These are phyloP conservation scores for Pythium brachiatum DNA, from an alignment of 352 stramenopile species.

Conservation along the genomic window DNA sequence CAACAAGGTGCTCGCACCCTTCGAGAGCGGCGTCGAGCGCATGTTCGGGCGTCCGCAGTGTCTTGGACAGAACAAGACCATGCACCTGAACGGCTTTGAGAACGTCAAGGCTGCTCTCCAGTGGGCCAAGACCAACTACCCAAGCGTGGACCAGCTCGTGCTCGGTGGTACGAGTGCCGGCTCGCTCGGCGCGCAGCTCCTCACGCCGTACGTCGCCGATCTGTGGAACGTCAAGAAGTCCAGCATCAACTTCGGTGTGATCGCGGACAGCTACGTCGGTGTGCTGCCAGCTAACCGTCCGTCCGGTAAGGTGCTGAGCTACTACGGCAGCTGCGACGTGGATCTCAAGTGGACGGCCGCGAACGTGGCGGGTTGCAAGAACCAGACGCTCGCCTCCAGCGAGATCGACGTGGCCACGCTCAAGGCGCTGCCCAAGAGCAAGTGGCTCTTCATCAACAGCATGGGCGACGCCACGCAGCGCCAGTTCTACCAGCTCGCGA, in stretches of 20 bases:
- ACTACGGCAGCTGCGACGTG: conserved; percentile 46
- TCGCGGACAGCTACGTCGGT: conserved; percentile 62
- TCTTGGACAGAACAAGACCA: conserved; percentile 39
- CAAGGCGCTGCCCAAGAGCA: conserved; percentile 31
- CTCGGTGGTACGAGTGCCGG: conserved; percentile 31
- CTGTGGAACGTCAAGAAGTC: conserved; percentile 43
- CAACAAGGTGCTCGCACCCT: conserved; percentile 28
- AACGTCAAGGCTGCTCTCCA: conserved; percentile 18
- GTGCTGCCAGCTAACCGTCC: conserved; percentile 42
- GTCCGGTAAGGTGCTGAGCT: conserved; percentile 49
- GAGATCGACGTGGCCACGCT: conserved; percentile 48
- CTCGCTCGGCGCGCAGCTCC: conserved; percentile 43
- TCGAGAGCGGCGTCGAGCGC: conserved; percentile 32
- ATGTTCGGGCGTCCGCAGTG: conserved; percentile 41
- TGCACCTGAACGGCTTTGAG: conserved; percentile 21
- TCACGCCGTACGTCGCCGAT: conserved; percentile 45
- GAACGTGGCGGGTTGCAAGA: conserved; percentile 34
- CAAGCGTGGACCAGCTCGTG: conserved; percentile 18
- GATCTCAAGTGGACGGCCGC: conserved; percentile 34
- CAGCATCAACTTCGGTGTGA: conserved; percentile 41
- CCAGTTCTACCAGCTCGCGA: conserved; percentile 55
- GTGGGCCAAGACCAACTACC: conserved; percentile 27
- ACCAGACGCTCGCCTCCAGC: conserved; percentile 33
- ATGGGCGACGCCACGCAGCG: conserved; percentile 56
- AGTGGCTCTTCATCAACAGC: conserved; percentile 64